phyloP scores from a whole-genome alignment of 2,329 filamentous ascomycete species.

The Alternaria burnsii region DNA sequence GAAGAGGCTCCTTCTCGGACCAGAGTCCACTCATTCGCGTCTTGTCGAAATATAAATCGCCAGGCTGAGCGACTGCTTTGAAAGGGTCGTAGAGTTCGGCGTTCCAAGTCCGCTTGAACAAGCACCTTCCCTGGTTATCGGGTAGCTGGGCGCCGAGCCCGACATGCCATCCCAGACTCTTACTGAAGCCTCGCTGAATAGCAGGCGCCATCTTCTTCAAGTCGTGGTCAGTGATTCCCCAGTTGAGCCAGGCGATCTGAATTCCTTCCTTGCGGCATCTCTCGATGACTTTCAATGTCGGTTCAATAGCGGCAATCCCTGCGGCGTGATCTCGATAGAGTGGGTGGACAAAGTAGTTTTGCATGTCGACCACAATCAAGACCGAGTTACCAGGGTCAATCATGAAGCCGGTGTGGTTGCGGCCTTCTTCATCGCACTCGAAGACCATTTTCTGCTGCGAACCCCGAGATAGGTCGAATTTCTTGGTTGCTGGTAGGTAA shows the following conservation, averaged over 20 bases:
- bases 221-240: constrained; percentile 52
- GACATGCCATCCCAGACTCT: constrained; percentile 53
- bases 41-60: constrained; percentile 56
- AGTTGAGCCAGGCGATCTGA: constrained; percentile 54
- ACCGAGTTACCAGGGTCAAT: constrained; percentile 53
- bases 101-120: constrained; percentile 56
- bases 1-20: constrained; percentile 52
- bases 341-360: constrained; percentile 54
- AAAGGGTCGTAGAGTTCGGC: constrained; percentile 54
- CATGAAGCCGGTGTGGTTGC: constrained; percentile 51
- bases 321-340: constrained; percentile 41
- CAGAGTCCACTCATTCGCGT: constrained; percentile 55
- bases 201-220: constrained; percentile 52
- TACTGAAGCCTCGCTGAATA: constrained; percentile 54
- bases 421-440: constrained; percentile 52
- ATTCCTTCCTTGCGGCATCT: constrained; percentile 53
- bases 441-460: constrained; percentile 49
- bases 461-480: constrained; percentile 54
- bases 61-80: constrained; percentile 46
- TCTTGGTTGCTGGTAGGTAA: constrained; percentile 51
- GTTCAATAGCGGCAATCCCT: constrained; percentile 45
- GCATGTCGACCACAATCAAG: constrained; percentile 55
- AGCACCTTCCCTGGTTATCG: constrained; percentile 49
- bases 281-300: constrained; percentile 51
- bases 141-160: constrained; percentile 52